These are phyloP conservation scores for Aspergillus jensenii DNA, from an alignment of 2,329 filamentous ascomycete species.

Conservation along the genomic window DNA sequence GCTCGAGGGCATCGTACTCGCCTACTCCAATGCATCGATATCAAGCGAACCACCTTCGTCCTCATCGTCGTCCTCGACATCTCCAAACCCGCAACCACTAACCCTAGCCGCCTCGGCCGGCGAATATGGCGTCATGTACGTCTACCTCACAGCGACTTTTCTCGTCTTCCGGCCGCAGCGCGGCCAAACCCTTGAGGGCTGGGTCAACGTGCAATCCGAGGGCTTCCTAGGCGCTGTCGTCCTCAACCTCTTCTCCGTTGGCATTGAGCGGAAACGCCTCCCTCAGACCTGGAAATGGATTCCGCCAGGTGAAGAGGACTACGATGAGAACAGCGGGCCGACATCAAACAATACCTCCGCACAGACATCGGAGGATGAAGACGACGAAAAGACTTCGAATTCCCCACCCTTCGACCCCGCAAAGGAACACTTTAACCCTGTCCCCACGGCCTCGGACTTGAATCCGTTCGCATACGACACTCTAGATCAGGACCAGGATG, in stretches of 20 bases:
- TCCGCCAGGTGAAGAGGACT: conserved; percentile 49
- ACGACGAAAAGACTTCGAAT: conserved; percentile 10
- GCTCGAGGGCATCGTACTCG: conserved; percentile 57
- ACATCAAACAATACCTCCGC: conserved; percentile 5
- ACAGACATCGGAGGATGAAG: conserved; percentile 30
- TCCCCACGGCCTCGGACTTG: conserved; percentile 32
- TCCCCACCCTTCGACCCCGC: conserved; percentile 32
- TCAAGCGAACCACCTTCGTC: conserved; percentile 38
- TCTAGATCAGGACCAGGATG: conserved; percentile 23
- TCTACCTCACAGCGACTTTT: conserved; percentile 86
- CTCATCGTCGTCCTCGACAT: conserved; percentile 29
- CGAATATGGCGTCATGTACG: conserved; percentile 83
- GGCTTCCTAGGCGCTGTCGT: conserved; percentile 86
- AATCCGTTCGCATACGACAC: conserved; percentile 24
- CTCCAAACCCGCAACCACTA: conserved; percentile 36
- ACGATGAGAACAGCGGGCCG: conserved; percentile 8
- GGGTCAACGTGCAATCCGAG: conserved; percentile 81
- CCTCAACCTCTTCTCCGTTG: conserved; percentile 89
- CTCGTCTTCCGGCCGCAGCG: conserved; percentile 75
- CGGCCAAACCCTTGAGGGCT: conserved; percentile 74
- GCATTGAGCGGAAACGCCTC: conserved; percentile 73
- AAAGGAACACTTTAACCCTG: conserved; percentile 42
- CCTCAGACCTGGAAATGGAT: conserved; percentile 81
- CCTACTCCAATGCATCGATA: conserved; percentile 50
- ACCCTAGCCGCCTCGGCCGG: conserved; percentile 54